Evolutionary conservation across 768 basidiomycete species (phyloP).

Genomic region (Phylloporus arenicola): DNA sequence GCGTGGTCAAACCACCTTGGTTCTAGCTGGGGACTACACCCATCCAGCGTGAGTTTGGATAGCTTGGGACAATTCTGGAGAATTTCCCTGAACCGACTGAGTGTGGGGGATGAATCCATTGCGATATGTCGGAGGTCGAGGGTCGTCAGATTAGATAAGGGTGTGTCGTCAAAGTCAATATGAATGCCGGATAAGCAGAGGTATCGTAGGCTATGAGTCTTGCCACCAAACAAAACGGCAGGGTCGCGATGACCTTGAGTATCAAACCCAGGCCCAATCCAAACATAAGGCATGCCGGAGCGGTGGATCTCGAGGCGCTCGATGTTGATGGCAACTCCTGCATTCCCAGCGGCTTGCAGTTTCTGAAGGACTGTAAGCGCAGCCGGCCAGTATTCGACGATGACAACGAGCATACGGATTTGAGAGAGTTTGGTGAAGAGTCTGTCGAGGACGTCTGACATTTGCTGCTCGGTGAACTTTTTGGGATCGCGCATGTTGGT

Average conservation of each 20-base stretch:
- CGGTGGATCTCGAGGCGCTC: slow-evolving; percentile 65
- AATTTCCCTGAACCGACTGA: slow-evolving; percentile 48
- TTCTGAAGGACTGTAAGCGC: slow-evolving; percentile 47
- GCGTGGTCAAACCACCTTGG: slow-evolving; percentile 24
- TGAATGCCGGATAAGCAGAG: slow-evolving; percentile 55
- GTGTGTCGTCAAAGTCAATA: slow-evolving; percentile 51
- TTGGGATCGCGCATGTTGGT: slow-evolving; percentile 24
- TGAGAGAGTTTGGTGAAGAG: slow-evolving; percentile 50
- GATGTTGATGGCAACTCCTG: slow-evolving; percentile 39
- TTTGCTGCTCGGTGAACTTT: slow-evolving; percentile 37
- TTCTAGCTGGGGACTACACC: slow-evolving; percentile 47
- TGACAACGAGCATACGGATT: slow-evolving; percentile 54
- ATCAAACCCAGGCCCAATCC: slow-evolving; percentile 40
- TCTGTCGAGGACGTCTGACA: slow-evolving; percentile 45
- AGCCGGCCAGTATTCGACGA: slow-evolving; percentile 53
- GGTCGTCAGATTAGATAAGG: slow-evolving; percentile 49
- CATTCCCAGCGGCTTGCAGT: slow-evolving; percentile 34
- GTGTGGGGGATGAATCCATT: slow-evolving; percentile 44
- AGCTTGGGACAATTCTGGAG: slow-evolving; percentile 46
- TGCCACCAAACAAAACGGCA: slow-evolving; percentile 48
- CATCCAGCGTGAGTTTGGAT: slow-evolving; percentile 53
- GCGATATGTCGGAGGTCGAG: slow-evolving; percentile 63
- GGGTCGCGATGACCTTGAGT: slow-evolving; percentile 29
- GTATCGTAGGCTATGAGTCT: slow-evolving; percentile 42
- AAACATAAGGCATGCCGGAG: slow-evolving; percentile 41